These are phyloP conservation scores for Eimeria praecox DNA, from an alignment of 169 alveolate species.

Conservation along the genomic window DNA sequence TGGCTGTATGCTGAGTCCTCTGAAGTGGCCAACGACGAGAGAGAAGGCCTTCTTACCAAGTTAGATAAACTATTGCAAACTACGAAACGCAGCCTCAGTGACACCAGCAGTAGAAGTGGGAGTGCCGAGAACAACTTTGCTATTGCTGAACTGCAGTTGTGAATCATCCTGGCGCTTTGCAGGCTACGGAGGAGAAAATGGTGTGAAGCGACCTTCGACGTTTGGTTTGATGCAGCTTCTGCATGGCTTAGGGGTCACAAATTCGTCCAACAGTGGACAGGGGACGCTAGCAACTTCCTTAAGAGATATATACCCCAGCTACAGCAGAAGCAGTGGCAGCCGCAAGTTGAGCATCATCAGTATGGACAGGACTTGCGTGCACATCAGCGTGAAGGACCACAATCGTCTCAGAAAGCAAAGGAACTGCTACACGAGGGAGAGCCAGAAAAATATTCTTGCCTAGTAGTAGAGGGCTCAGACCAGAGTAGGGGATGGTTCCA, in stretches of 20 bases:
- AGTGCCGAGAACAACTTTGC: background rate
- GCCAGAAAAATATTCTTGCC: constrained; percentile 21
- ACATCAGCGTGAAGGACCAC: constrained; percentile 8
- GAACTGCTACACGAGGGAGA: background rate
- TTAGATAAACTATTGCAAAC: constrained; percentile 1
- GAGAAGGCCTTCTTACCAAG: constrained; percentile 25
- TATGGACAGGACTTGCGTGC: background rate
- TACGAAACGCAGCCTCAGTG: background rate
- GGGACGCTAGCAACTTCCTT: background rate
- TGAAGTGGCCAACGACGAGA: constrained; percentile 1
- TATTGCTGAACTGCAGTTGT: background rate
- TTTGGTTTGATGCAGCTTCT: constrained; percentile 94
- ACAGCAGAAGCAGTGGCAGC: constrained; percentile 6
- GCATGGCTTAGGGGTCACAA: constrained; percentile 84
- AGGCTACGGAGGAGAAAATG: constrained; percentile 26
- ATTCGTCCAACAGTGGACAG: constrained; percentile 60
- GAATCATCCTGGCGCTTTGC: background rate
- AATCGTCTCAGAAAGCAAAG: constrained; percentile 8
- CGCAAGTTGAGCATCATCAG: background rate
- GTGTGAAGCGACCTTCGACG: constrained; percentile 85
- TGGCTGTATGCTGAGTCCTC: constrained; percentile 32
- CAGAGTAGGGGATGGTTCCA: constrained; percentile 94
- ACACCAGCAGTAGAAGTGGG: background rate
- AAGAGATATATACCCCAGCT: constrained; percentile 22
- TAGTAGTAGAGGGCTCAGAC: constrained; percentile 90